Conservation (phyloP, 2,329 filamentous ascomycete genomes). For the Aspergillus phoenicis region DNA sequence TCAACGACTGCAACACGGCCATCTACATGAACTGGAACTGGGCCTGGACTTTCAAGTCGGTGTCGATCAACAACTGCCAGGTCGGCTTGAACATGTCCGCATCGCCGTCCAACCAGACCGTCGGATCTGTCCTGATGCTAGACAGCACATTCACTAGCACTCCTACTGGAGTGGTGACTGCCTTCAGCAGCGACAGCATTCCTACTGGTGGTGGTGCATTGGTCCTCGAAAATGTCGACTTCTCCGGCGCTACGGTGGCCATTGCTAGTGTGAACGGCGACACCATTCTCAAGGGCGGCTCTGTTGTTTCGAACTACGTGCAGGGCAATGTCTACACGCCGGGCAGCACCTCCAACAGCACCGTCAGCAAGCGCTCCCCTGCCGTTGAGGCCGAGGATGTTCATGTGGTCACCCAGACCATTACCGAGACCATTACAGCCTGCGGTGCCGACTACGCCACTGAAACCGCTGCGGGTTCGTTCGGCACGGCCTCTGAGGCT, state of each 20-base stretch:
- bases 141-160: conserved; percentile 81
- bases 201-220: conserved; percentile 76
- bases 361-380: conserved; percentile 28
- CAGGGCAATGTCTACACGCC: conserved; percentile 75
- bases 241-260: conserved; percentile 68
- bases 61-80: conserved; percentile 73
- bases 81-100: conserved; percentile 78
- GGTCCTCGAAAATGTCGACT: conserved; percentile 87
- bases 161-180: conserved; percentile 73
- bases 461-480: conserved; percentile 2
- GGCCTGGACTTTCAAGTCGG: conserved; percentile 77
- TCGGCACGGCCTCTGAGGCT: background rate
- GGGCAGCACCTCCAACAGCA: conserved; percentile 4
- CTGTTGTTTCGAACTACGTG: conserved; percentile 70
- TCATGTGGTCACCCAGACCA: conserved; percentile 30
- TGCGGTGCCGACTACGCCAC: conserved; percentile 22
- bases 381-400: conserved; percentile 20
- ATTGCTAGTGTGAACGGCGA: conserved; percentile 62
- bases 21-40: conserved; percentile 93
- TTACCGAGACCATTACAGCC: conserved; percentile 30
- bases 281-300: conserved; percentile 68
- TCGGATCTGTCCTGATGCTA: conserved; percentile 80
- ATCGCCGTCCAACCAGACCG: conserved; percentile 66
- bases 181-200: conserved; percentile 65
- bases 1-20: conserved; percentile 79